These are phyloP conservation scores for Fraxinus nigra DNA, from an alignment of 305 asterid genomes.

Conservation along the genomic window DNA sequence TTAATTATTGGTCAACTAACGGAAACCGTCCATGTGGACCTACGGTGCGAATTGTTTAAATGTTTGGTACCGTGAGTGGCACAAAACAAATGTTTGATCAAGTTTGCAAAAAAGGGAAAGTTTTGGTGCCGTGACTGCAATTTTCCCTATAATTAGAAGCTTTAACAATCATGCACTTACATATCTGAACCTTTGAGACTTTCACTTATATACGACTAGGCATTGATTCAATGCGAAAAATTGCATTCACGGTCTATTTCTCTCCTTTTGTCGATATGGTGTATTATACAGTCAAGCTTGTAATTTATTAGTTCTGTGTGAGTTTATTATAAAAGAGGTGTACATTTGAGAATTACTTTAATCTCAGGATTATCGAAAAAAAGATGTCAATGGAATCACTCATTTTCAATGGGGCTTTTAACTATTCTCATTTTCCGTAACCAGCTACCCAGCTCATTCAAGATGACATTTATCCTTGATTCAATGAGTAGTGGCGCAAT, in stretches of 20 bases:
- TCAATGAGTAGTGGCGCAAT: neutral
- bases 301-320: neutral
- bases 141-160: neutral
- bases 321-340: neutral
- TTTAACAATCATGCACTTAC: neutral
- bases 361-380: neutral
- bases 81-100: too few species aligned
- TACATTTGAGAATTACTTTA: neutral
- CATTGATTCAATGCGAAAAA: neutral
- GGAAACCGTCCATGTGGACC: too few species aligned
- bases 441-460: slow-evolving; percentile 19
- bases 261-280: neutral
- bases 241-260: neutral
- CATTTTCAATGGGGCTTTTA: neutral
- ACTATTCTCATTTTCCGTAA: neutral
- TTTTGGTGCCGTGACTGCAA: too few species aligned
- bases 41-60: too few species aligned
- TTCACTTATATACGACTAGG: neutral
- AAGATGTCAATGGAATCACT: neutral
- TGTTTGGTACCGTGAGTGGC: too few species aligned
- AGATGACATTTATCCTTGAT: neutral
- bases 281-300: neutral
- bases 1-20: too few species aligned
- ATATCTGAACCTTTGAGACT: neutral
- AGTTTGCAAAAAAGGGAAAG: too few species aligned